A percentile compares a stretch with the other conserved stretches of the same genome.
Evolutionary conservation across 306 rosid genomes (phyloP).

Genomic region (Vicia faba): DNA sequence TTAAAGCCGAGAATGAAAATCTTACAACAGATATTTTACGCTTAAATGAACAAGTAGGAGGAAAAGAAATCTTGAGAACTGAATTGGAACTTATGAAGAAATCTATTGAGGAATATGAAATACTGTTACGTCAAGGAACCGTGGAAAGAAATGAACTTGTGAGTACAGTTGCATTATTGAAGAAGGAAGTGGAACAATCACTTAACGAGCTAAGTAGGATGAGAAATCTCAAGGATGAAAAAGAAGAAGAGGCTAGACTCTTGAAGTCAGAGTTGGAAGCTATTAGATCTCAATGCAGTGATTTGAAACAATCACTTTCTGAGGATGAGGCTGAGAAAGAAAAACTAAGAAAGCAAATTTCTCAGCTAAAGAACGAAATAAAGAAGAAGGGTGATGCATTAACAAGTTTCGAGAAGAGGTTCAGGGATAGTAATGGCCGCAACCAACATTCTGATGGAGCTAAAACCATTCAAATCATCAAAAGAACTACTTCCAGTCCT

Average conservation of each 20-base stretch:
- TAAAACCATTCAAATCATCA: conserved; percentile 49
- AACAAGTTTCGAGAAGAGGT: conserved; percentile 56
- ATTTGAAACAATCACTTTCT: conserved; percentile 52
- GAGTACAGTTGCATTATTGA: conserved; percentile 50
- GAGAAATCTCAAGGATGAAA: conserved; percentile 55
- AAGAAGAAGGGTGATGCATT: conserved; percentile 72
- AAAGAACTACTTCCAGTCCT: conserved; percentile 45
- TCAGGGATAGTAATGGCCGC: conserved; percentile 57
- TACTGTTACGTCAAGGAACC: conserved; percentile 48
- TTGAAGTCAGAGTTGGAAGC: conserved; percentile 65
- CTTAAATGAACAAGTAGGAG: conserved; percentile 54
- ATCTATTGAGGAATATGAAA: conserved; percentile 59
- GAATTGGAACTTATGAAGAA: conserved; percentile 64
- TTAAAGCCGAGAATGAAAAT: conserved; percentile 61
- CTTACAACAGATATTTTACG: conserved; percentile 50
- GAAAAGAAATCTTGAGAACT: conserved; percentile 42
- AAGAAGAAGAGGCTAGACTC: conserved; percentile 44
- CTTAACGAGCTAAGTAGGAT: conserved; percentile 51
- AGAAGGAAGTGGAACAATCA: conserved; percentile 63
- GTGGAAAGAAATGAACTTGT: conserved; percentile 63
- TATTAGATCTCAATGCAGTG: conserved; percentile 57
- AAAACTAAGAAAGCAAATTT: conserved; percentile 66
- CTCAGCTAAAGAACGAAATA: conserved; percentile 58
- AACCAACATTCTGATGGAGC: conserved; percentile 47
- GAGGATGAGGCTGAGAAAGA: conserved; percentile 80